These are phyloP conservation scores for Neonectria magnoliae DNA, from an alignment of 2,329 filamentous ascomycete species.

Conservation along the genomic window DNA sequence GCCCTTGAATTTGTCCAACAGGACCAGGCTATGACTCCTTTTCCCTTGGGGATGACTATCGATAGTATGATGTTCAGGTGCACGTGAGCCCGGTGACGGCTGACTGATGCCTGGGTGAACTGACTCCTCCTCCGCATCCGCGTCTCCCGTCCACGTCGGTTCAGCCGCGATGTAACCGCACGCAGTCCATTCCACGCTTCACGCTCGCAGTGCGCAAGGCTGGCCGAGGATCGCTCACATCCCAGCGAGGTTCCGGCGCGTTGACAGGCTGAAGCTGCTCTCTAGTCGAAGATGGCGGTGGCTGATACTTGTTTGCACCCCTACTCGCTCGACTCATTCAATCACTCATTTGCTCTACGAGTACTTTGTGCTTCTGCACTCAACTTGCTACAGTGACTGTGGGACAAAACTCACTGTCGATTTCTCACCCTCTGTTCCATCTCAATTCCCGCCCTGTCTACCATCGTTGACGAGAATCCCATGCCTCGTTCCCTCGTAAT, in stretches of 20 bases:
- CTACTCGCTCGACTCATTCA: constrained; percentile 1
- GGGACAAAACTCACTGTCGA: background rate
- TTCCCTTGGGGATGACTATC: background rate
- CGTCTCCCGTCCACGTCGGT: constrained; percentile 12
- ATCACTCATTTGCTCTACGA: background rate
- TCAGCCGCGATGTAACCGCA: constrained; percentile 24
- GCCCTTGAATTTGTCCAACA: too few species aligned
- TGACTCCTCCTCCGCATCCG: background rate
- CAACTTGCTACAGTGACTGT: too few species aligned
- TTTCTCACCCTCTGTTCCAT: background rate
- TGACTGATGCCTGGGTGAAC: background rate
- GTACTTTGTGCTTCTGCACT: too few species aligned
- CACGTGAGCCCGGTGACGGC: background rate
- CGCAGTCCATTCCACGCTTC: background rate
- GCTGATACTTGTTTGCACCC: constrained; percentile 10
- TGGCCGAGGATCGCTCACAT: constrained; percentile 3
- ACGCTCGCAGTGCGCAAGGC: background rate
- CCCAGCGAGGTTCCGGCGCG: background rate
- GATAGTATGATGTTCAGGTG: too few species aligned
- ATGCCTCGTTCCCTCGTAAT: constrained; percentile 11
- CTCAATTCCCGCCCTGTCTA: background rate
- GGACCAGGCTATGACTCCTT: constrained; percentile 1
- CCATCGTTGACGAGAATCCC: background rate
- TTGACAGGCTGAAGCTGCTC: background rate
- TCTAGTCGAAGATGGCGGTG: background rate